A percentile compares a stretch with the other conserved stretches of the same genome.
Evolutionary conservation across 805 yeast species (phyloP).

Genomic region (Lipomyces anomalus): DNA sequence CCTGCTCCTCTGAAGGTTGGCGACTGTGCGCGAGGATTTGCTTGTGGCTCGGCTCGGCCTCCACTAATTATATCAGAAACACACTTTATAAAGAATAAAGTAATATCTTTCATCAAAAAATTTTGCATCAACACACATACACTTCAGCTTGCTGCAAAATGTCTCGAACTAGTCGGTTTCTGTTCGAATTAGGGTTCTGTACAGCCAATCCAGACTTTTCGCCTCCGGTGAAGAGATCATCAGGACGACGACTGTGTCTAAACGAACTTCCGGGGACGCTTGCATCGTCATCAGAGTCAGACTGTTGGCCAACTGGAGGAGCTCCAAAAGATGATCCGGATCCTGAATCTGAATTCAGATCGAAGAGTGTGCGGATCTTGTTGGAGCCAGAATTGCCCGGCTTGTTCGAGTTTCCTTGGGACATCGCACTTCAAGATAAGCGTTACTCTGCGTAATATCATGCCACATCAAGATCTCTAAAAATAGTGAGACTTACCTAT

Average conservation of each 20-base stretch:
- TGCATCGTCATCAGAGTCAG: conserved; percentile 33
- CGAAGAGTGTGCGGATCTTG: conserved; percentile 17
- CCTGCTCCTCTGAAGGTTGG: conserved; percentile 11
- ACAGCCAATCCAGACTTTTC: conserved; percentile 74
- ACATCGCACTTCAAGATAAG: too few species aligned
- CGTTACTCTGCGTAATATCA: too few species aligned
- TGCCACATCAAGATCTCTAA: too few species aligned
- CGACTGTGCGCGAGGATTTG: conserved; percentile 5
- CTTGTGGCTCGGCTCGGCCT: conserved; percentile 11
- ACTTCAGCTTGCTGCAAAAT: conserved; percentile 35
- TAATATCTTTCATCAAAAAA: not conserved
- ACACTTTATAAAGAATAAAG: not conserved
- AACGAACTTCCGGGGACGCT: conserved; percentile 6
- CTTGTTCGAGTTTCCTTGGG: too few species aligned
- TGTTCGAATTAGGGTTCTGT: conserved; percentile 51
- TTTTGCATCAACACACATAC: conserved; percentile 4
- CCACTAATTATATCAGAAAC: not conserved
- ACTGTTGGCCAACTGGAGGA: not conserved
- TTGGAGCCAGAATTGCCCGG: too few species aligned
- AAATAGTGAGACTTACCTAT: too few species aligned
- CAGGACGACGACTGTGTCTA: conserved; percentile 26
- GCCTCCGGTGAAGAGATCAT: conserved; percentile 50
- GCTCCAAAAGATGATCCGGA: conserved; percentile 2
- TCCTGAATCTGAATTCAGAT: conserved; percentile 11
- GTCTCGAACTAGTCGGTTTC: conserved; percentile 31